Conservation (phyloP, 139 green algal species). For the Micromonas pusilla region DNA sequence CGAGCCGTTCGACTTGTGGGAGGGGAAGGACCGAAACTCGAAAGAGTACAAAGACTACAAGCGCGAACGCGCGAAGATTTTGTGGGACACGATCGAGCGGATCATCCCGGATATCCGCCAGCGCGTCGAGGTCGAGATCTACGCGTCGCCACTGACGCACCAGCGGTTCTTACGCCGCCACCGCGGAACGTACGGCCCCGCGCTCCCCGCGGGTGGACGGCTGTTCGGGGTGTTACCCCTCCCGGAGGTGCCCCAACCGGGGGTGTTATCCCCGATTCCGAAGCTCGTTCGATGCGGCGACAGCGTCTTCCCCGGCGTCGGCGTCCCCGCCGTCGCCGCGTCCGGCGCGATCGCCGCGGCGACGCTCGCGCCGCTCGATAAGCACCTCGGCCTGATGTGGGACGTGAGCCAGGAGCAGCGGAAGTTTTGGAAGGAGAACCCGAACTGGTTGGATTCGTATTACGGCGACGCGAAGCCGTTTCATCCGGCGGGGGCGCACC, state of each 20-base stretch:
- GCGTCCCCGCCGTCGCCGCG: slow-evolving; percentile 79
- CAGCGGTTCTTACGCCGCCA: slow-evolving; percentile 61
- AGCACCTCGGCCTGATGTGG: slow-evolving; percentile 26
- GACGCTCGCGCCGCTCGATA: slow-evolving; percentile 19
- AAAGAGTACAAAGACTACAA: slow-evolving; percentile 37
- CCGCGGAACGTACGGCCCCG: slow-evolving; percentile 59
- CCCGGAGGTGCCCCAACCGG: slow-evolving; percentile 52
- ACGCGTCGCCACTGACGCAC: slow-evolving; percentile 53
- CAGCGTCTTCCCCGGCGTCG: slow-evolving; percentile 81
- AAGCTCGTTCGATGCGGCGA: slow-evolving; percentile 64
- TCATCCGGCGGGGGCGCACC: neutral
- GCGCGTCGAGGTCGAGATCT: slow-evolving; percentile 25
- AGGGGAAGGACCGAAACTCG: slow-evolving; percentile 64
- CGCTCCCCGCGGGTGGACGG: slow-evolving; percentile 18
- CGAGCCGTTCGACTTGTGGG: slow-evolving; percentile 74
- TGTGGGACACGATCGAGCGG: slow-evolving; percentile 26
- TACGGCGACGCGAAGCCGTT: neutral
- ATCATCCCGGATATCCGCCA: slow-evolving; percentile 29
- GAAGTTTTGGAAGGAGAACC: slow-evolving; percentile 13
- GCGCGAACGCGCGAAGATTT: slow-evolving; percentile 26
- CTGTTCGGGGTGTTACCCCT: slow-evolving; percentile 6
- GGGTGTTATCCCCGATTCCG: slow-evolving; percentile 62
- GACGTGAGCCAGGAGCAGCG: slow-evolving; percentile 15
- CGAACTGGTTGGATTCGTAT: neutral
- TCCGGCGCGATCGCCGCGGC: slow-evolving; percentile 60